Conservation (phyloP, 345 rosid genomes). For the Eutrema heterophyllum region DNA sequence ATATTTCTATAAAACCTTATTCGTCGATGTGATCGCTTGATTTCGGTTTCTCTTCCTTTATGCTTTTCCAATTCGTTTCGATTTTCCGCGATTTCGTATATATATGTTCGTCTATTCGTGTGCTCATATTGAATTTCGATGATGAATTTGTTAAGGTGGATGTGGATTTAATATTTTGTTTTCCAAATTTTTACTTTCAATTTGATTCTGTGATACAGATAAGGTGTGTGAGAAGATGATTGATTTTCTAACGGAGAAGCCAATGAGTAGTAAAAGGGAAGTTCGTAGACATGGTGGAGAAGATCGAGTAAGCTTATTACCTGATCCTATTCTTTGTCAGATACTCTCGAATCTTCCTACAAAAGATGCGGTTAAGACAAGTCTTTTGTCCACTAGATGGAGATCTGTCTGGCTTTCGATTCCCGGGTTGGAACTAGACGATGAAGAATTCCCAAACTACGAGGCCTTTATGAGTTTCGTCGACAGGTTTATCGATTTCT, state of each 20-base stretch:
- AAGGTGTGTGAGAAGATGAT: background rate
- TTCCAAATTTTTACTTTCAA: too few relatives aligned
- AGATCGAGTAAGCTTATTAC: background rate
- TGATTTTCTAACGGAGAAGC: background rate
- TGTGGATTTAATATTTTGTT: too few relatives aligned
- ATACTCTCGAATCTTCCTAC: background rate
- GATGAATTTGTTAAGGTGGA: too few relatives aligned
- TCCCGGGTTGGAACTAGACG: background rate
- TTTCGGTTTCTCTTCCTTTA: too few relatives aligned
- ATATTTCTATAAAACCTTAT: too few relatives aligned
- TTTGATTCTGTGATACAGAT: too few relatives aligned
- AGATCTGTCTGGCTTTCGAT: background rate
- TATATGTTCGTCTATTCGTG: too few relatives aligned
- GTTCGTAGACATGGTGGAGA: background rate
- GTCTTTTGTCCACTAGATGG: background rate
- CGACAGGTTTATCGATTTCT: background rate
- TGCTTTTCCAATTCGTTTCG: too few relatives aligned
- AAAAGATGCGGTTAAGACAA: background rate
- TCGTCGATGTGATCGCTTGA: background rate
- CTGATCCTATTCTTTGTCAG: background rate
- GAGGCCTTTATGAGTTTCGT: background rate
- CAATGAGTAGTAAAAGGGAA: background rate
- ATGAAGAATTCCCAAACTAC: background rate
- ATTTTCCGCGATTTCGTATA: background rate
- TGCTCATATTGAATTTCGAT: too few relatives aligned